Evolutionary conservation across 371 early-diverging fungal genomes (phyloP).

Genomic region (Thermomucor indicae-seudaticae): DNA sequence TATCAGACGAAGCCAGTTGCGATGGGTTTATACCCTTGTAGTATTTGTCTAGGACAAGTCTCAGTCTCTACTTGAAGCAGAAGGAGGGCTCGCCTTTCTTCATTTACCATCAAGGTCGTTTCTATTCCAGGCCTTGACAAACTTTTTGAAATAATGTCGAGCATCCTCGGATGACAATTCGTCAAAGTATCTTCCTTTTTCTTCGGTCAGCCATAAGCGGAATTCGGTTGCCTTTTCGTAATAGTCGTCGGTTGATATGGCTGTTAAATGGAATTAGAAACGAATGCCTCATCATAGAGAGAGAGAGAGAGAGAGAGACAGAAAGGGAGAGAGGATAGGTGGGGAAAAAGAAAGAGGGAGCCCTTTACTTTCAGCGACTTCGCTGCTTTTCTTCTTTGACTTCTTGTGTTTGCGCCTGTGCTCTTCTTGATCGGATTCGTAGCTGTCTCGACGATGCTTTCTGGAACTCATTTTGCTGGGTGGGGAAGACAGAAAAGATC

Average conservation of each 20-base stretch:
- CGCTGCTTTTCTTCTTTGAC: neutral
- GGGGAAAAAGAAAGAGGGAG: neutral
- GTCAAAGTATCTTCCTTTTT: slow-evolving; percentile 70
- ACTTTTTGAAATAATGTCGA: slow-evolving; percentile 72
- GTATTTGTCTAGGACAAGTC: slow-evolving; percentile 49
- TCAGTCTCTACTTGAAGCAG: neutral
- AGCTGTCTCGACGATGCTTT: slow-evolving; percentile 12
- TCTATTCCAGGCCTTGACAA: slow-evolving; percentile 74
- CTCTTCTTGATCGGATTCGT: slow-evolving; percentile 8
- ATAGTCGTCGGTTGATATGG: slow-evolving; percentile 70
- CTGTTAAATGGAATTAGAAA: too few relatives aligned
- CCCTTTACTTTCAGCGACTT: neutral
- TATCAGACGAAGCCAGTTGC: slow-evolving; percentile 55
- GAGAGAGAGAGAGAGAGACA: neutral
- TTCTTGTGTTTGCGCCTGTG: slow-evolving; percentile 12
- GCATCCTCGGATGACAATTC: slow-evolving; percentile 68
- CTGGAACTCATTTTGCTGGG: slow-evolving; percentile 9
- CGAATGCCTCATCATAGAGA: too few relatives aligned
- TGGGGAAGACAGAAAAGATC: slow-evolving; percentile 1
- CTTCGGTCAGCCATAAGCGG: slow-evolving; percentile 74
- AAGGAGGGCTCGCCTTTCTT: neutral
- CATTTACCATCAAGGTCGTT: slow-evolving; percentile 55
- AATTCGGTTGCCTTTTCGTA: slow-evolving; percentile 75
- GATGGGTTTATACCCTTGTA: slow-evolving; percentile 65
- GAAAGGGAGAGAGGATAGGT: too few relatives aligned